phyloP scores from a whole-genome alignment of 768 basidiomycete genomes.

The Epithele typhae region DNA sequence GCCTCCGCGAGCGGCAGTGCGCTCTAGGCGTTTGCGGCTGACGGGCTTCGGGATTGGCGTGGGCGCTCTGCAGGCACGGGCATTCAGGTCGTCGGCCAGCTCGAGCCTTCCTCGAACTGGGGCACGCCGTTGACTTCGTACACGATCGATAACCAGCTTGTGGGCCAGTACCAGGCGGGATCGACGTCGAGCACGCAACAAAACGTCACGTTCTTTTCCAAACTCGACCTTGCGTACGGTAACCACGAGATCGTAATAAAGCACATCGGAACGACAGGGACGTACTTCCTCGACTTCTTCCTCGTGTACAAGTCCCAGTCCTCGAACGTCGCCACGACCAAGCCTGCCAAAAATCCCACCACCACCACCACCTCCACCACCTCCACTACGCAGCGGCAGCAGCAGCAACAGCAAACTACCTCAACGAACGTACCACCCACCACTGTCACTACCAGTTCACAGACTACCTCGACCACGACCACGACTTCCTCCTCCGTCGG shows the following conservation, averaged over 20 bases:
- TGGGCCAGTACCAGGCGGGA: slow-evolving; percentile 1
- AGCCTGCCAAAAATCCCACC: too few species aligned
- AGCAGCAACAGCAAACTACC: too few species aligned
- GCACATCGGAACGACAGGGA: slow-evolving; percentile 3
- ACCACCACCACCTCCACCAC: not conserved
- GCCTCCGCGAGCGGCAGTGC: not conserved
- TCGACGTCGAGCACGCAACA: not conserved
- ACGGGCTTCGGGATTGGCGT: not conserved
- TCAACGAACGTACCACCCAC: too few species aligned
- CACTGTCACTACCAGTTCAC: too few species aligned
- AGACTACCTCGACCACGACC: not conserved
- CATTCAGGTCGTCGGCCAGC: slow-evolving; percentile 5
- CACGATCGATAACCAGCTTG: slow-evolving; percentile 1
- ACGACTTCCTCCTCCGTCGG: not conserved
- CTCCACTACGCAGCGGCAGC: too few species aligned
- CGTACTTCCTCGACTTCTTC: slow-evolving; percentile 11
- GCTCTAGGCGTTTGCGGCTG: not conserved
- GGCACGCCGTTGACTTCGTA: slow-evolving; percentile 7
- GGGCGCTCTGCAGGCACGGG: slow-evolving; percentile 2
- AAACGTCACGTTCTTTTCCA: slow-evolving; percentile 11
- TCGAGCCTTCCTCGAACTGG: not conserved
- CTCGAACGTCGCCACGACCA: too few species aligned
- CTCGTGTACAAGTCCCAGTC: too few species aligned
- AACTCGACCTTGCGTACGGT: not conserved
- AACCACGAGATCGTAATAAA: slow-evolving; percentile 4